Base-by-base conservation (phyloP, 805 yeast species). In the Maudiozyma serrabonitensis region DNA sequence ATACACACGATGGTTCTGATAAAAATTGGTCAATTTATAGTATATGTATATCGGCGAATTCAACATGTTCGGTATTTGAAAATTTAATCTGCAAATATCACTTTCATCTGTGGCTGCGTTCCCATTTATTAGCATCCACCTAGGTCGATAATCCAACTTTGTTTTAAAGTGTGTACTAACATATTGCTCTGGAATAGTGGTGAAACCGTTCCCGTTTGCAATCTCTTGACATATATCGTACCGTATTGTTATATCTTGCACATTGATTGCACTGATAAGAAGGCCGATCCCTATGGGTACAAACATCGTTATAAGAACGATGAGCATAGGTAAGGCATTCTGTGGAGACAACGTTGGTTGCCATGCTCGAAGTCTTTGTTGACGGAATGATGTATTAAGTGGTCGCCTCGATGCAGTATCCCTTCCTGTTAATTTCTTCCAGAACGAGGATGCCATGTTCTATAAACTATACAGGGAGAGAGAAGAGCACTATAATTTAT, bases 1-100 rank as follows among this genome's bases (percentile, higher is more conserved):
- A 63, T 89, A 93, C 54, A 93, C 86, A 53, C 99, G 79, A 70
- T 91, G 98, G 67, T 93, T 91, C 66, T 93, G 98, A 67, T 77
- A 89, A 67, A 89, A 93, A 63, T 88, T 88, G 32, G 97, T 89
- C 60, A 91, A 72, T 55, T 82, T 80, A 70, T 91, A 91, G 69
- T 87, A 93, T 55, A 88, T 62, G 63, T 75, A 88, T 6, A 89
- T 64, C 4, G 96, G 88, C 1, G 82, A 77, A 35, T 79, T 73
- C 64, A 91, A 73, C 49, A 81, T 81, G 42, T 72, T 71, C 12
- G 95, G 93, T 35, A 88, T 67, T 38, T 77, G 76, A 68, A 91
- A 91, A 58, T 79, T 78, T 40, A 91, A 57, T 28, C 74, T 70
- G 67, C 99, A 91, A 2, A 70, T 72, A 15, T 62, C 62, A 7